phyloP scores from a whole-genome alignment of 1,139 yeast species.

The Hyphopichia khmerensis region DNA sequence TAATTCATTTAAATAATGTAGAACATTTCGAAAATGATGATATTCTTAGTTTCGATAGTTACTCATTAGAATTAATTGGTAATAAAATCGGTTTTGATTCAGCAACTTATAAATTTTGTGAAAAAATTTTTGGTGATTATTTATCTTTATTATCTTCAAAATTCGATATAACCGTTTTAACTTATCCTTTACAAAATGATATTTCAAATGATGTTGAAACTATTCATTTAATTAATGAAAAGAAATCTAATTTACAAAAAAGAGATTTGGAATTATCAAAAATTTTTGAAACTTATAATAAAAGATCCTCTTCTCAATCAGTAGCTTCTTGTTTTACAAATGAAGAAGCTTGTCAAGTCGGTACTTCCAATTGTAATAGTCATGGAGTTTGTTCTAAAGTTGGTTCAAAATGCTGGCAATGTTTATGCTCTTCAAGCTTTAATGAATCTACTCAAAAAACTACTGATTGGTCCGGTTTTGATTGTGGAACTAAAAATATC shows the following conservation, averaged over 20 bases:
- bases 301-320: conserved; percentile 12
- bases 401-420: conserved; percentile 48
- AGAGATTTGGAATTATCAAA: conserved; percentile 24
- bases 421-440: conserved; percentile 56
- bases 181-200: conserved; percentile 20
- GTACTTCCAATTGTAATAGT: conserved; percentile 57
- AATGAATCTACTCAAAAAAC: conserved; percentile 49
- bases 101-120: conserved; percentile 37
- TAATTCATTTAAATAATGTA: conserved; percentile 32
- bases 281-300: conserved; percentile 16
- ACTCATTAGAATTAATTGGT: conserved; percentile 42
- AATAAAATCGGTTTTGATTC: conserved; percentile 43
- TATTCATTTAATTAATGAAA: neutral
- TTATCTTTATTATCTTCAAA: conserved; percentile 24
- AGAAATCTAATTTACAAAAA: conserved; percentile 10
- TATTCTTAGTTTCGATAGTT: conserved; percentile 31
- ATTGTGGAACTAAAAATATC: conserved; percentile 66
- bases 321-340: conserved; percentile 34
- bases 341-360: conserved; percentile 51
- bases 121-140: conserved; percentile 30
- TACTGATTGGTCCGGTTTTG: conserved; percentile 64
- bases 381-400: conserved; percentile 59
- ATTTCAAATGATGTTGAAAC: neutral
- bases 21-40: conserved; percentile 15
- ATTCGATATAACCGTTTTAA: conserved; percentile 33